phyloP scores from a whole-genome alignment of 768 basidiomycete species.

The Suillus weaverae region DNA sequence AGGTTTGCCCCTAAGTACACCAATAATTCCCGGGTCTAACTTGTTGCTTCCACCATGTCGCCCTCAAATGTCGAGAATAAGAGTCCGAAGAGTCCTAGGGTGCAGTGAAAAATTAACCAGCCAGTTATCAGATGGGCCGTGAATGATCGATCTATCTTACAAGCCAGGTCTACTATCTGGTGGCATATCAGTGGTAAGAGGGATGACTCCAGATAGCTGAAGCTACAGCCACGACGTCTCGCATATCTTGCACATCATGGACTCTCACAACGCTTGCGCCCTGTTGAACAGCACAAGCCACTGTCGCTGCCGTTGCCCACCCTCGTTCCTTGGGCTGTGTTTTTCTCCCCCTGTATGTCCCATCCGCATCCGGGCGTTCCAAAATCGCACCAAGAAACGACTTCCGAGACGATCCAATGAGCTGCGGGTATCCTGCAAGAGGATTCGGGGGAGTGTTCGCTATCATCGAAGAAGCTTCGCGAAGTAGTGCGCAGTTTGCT shows the following conservation, averaged over 20 bases:
- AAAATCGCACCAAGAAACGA: conserved; percentile 77
- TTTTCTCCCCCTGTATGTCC: conserved; percentile 45
- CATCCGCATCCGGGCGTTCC: conserved; percentile 40
- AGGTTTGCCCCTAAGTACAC: not conserved
- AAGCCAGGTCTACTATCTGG: not conserved
- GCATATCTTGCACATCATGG: conserved; percentile 74
- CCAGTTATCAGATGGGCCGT: not conserved
- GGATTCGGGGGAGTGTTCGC: conserved; percentile 46
- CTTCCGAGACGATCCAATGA: conserved; percentile 84
- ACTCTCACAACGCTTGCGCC: conserved; percentile 74
- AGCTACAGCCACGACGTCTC: conserved; percentile 69
- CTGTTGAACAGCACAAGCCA: conserved; percentile 74
- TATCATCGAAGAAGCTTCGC: conserved; percentile 47
- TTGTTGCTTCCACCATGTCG: not conserved
- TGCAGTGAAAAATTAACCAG: not conserved
- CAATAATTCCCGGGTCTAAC: not conserved
- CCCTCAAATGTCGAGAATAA: not conserved
- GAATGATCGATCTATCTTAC: not conserved
- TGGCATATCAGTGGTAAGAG: not conserved
- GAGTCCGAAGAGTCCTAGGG: not conserved
- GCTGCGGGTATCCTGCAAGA: conserved; percentile 57
- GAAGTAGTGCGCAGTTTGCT: conserved; percentile 71
- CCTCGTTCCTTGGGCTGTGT: conserved; percentile 65
- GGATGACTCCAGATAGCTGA: conserved; percentile 52
- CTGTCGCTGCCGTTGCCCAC: conserved; percentile 79